These are phyloP conservation scores for Kandelia obovata DNA, from an alignment of 345 rosid genomes.

Conservation along the genomic window DNA sequence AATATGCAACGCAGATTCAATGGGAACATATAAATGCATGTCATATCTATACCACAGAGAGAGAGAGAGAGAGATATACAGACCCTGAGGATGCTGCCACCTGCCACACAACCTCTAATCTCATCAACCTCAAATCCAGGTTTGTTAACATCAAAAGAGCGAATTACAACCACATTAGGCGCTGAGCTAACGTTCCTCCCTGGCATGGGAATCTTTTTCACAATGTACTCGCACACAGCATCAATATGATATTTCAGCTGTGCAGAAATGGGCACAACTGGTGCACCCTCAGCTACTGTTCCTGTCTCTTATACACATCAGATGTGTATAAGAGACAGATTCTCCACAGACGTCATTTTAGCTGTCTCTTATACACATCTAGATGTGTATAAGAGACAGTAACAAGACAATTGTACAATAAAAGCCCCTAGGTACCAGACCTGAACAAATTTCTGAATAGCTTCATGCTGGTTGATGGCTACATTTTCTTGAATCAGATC, in stretches of 20 bases:
- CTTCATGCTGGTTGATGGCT: constrained; percentile 85
- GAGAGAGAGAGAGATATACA: neutral
- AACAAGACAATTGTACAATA: neutral
- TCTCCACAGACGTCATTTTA: too few relatives aligned
- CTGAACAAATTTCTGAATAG: constrained; percentile 81
- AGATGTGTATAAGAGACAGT: too few relatives aligned
- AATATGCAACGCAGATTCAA: too few relatives aligned
- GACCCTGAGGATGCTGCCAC: constrained; percentile 96
- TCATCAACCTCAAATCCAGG: constrained; percentile 94
- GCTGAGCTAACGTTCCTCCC: constrained; percentile 84
- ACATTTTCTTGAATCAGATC: constrained; percentile 96
- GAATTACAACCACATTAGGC: constrained; percentile 91
- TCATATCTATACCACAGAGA: too few relatives aligned
- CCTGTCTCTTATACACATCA: too few relatives aligned
- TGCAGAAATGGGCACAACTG: constrained; percentile 93
- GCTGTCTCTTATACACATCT: too few relatives aligned
- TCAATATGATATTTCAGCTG: constrained; percentile 90
- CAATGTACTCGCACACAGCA: constrained; percentile 89
- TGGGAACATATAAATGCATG: too few relatives aligned
- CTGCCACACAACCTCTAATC: constrained; percentile 96
- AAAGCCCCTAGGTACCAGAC: constrained; percentile 25
- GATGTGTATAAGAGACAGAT: too few relatives aligned
- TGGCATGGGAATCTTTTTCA: constrained; percentile 91
- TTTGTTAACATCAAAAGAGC: constrained; percentile 95
- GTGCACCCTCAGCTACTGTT: constrained; percentile 88